Percentiles rank a stretch among this genome's conserved stretches.
Conservation (phyloP, 2,329 filamentous ascomycete genomes). For the Microdochium bolleyi region DNA sequence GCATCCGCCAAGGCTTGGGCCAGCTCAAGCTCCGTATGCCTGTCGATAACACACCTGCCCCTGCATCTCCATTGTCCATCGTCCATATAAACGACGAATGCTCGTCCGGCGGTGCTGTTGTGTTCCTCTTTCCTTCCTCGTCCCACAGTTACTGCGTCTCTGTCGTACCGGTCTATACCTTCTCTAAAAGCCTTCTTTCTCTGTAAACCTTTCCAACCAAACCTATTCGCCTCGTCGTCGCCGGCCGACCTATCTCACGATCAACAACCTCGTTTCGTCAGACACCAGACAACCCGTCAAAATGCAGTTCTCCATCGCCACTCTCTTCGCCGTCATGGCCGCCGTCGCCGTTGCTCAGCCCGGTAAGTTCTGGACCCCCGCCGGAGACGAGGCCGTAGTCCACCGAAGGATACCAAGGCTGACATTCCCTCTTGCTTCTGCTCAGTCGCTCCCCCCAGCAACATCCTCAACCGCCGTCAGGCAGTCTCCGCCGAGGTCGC, state of each 20-base stretch:
- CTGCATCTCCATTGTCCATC: not conserved
- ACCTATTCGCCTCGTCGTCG: constrained; percentile 34
- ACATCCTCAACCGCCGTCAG: not conserved
- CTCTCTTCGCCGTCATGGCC: constrained; percentile 34
- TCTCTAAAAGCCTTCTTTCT: constrained; percentile 15
- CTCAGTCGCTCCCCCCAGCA: not conserved
- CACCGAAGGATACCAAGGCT: not conserved
- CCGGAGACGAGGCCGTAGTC: not conserved
- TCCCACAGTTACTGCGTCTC: constrained; percentile 11
- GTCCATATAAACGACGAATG: not conserved
- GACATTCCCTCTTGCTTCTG: not conserved
- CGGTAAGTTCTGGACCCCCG: constrained; percentile 10
- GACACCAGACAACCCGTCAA: constrained; percentile 25
- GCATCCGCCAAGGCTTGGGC: not conserved
- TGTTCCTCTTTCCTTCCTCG: constrained; percentile 13
- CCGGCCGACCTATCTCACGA: constrained; percentile 38
- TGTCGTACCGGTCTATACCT: constrained; percentile 10
- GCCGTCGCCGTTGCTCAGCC: constrained; percentile 34
- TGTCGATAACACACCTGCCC: not conserved
- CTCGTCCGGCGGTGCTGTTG: not conserved
- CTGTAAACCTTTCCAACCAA: constrained; percentile 12
- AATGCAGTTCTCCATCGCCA: constrained; percentile 44
- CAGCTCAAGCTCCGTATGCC: constrained; percentile 2
- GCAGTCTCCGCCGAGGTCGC: constrained; percentile 25
- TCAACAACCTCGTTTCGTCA: constrained; percentile 9